Evolutionary conservation across 1,284 basidiomycete species (phyloP), one percentile per base, ranked within the genome.

Genomic region (Neotropicomus parvogracilis): DNA sequence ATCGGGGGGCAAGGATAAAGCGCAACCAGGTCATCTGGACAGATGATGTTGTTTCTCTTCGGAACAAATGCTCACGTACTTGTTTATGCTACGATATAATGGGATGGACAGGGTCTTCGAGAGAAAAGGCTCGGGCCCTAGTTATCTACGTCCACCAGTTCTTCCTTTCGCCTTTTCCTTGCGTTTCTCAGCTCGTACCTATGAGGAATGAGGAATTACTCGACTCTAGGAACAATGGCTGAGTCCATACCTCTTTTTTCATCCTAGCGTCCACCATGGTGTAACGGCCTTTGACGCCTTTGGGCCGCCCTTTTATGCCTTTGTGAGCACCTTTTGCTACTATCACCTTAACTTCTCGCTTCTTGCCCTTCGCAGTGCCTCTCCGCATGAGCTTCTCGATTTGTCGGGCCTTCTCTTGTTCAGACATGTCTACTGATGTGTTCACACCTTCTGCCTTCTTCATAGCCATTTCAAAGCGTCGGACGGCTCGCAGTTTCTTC

Each of bases 371-470:
- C 27, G 84, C 78, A 40, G 75, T 64, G n/a, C 91, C 88, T 65
- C 83, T 90, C 36, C 79, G 78, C 79, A 99, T 88, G 28, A 98
- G 70, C 68, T 95, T 95, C 63, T 91, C 87, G 49, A 99, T 95
- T 65, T 91, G 89, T 55, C 84, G 81, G 7, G 95, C 93, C 71
- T 98, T 98, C 65, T 98, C 95, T 50, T 85, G 79, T 71, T 99
- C 95, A 24, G 91, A 88, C 70, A 97, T 81, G 60, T 98, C 95
- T 14, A 84, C 76, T 16, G 89, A 91, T 53, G 89, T 83, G 68
- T 93, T 94, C 53, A 99, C 85, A 47, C 91, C 92, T 63, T 98
- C 95, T 2, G 95, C 97, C 73, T 97, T 98, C 73, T 91, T 94
- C 79, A 93, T 85, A 13, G 92, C 92, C 69, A 93, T 95, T 59